Conservation (phyloP, 2,329 filamentous ascomycete species). For the Albifimbria verrucaria region DNA sequence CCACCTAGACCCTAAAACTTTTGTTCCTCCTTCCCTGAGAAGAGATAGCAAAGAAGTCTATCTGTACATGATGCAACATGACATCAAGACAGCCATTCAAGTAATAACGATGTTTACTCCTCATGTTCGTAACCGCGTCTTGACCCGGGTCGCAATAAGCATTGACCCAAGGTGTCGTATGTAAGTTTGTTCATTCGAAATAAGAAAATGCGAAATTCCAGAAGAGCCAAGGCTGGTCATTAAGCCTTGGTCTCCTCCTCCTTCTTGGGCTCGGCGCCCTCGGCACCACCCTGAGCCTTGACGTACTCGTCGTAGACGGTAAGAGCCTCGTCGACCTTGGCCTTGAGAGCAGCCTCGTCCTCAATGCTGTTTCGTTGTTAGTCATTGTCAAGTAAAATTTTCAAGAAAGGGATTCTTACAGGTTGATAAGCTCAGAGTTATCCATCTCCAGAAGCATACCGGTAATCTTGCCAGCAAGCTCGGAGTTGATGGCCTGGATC, state of each 20-base stretch:
- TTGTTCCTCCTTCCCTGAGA: constrained; percentile 32
- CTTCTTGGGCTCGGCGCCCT: constrained; percentile 43
- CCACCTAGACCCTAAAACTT: constrained; percentile 28
- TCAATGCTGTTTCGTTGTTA: constrained; percentile 64
- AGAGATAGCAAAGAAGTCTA: constrained; percentile 40
- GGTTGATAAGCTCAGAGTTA: constrained; percentile 85
- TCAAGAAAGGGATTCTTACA: constrained; percentile 64
- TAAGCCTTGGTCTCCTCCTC: constrained; percentile 45
- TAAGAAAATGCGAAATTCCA: constrained; percentile 22
- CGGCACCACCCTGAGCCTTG: constrained; percentile 66
- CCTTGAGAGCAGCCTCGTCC: constrained; percentile 82
- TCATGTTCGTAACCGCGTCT: constrained; percentile 20
- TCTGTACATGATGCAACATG: constrained; percentile 35
- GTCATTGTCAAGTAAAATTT: constrained; percentile 12
- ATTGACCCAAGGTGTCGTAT: constrained; percentile 19
- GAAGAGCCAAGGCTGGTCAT: constrained; percentile 7
- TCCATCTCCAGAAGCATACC: constrained; percentile 99
- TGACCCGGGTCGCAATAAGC: constrained; percentile 10
- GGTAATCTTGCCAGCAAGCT: constrained; percentile 97
- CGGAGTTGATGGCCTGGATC: constrained; percentile 91
- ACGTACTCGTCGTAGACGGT: constrained; percentile 98
- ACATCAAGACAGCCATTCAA: constrained; percentile 17
- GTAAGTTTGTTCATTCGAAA: constrained; percentile 22
- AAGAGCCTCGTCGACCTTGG: constrained; percentile 97
- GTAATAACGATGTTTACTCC: constrained; percentile 24